Base-by-base conservation (phyloP, 805 yeast genomes). In the Candida easanensis region DNA sequence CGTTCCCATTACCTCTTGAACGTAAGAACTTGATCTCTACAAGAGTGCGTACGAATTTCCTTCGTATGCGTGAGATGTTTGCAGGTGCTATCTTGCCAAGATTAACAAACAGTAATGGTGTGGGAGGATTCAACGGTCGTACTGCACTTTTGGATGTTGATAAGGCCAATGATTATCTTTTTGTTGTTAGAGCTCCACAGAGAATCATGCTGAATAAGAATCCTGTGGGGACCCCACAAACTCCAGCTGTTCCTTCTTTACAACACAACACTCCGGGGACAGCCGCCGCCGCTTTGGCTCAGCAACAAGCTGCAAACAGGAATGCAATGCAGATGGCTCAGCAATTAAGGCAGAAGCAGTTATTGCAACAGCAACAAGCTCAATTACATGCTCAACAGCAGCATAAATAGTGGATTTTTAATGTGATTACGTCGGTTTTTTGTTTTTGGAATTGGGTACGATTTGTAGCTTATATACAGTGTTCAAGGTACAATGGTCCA, bases 61-160 rank as follows among this genome's bases (percentile, higher is more conserved):
- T 93, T 54, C 77, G 95, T 48, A 84, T 88, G 86, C 75, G 98
- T 51, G 99, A 93, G 62, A 87, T 90, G 82, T 86, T 91, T 65
- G 96, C 97, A 1, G 79, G 86, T 46, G 91, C 96, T 2, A 73
- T 86, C 13, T 70, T 85, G 9, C 88, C 80, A 10, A 74, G 86
- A 33, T 76, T 82, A 42, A 66, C 76, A 1, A 65, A 74, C 43
- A 71, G 71, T 44, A 77, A 77, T 40, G 76, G 79, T 6, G 78
- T 81, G 31, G 95, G 95, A 13, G 86, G 89, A 4, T 66, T 85
- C 39, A 84, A 82, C 58, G 90, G 93, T n/a, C 73, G 93, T 42
- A 80, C 89, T 36, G 84, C 88, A 1, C 76, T 82, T 37, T 76
- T 86, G 44, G 84, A 85, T 60, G 77, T 87, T 13, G 93, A 82